These are phyloP conservation scores for Cladosporium sphaerospermum DNA, from an alignment of 2,329 filamentous ascomycete genomes.

Conservation along the genomic window DNA sequence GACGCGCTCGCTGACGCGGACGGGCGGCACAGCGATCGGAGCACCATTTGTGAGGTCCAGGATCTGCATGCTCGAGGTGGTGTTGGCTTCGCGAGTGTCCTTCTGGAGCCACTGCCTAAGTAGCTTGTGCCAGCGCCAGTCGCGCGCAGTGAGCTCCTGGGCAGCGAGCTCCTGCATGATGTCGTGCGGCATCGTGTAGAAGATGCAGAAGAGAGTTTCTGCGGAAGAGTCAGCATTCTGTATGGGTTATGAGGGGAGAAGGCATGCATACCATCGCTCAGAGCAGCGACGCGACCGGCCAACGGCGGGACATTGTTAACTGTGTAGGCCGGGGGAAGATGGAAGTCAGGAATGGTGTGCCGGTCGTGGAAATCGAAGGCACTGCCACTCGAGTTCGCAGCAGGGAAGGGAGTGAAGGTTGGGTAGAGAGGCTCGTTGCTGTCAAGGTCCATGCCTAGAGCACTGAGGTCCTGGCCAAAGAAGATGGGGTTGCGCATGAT, in stretches of 20 bases:
- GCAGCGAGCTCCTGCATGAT: conserved; percentile 61
- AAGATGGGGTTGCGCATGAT: conserved; percentile 39
- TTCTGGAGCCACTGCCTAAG: conserved; percentile 52
- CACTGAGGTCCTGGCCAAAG: conserved; percentile 58
- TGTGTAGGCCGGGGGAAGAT: conserved; percentile 57
- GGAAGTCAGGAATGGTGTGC: conserved; percentile 58
- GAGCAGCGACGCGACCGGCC: conserved; percentile 32
- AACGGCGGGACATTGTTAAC: conserved; percentile 61
- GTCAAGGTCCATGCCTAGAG: conserved; percentile 58
- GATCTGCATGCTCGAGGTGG: conserved; percentile 23
- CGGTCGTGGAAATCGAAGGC: conserved; percentile 39
- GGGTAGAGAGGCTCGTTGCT: conserved; percentile 48
- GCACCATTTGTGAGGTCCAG: conserved; percentile 24
- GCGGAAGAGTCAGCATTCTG: conserved; percentile 32
- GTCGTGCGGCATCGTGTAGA: conserved; percentile 62
- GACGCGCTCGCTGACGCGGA: conserved; percentile 40
- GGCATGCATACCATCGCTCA: conserved; percentile 28
- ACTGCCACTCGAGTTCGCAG: conserved; percentile 24
- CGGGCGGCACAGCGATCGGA: conserved; percentile 29
- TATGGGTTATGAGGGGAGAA: neutral
- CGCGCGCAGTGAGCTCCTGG: conserved; percentile 49
- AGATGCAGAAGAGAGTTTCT: conserved; percentile 64
- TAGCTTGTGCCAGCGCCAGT: conserved; percentile 51
- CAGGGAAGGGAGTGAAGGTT: conserved; percentile 60
- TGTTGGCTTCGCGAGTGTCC: conserved; percentile 36